A percentile compares a stretch with the other conserved stretches of the same genome.
Conservation (phyloP, 495 filamentous ascomycete species). For the Penicillium coffeae region DNA sequence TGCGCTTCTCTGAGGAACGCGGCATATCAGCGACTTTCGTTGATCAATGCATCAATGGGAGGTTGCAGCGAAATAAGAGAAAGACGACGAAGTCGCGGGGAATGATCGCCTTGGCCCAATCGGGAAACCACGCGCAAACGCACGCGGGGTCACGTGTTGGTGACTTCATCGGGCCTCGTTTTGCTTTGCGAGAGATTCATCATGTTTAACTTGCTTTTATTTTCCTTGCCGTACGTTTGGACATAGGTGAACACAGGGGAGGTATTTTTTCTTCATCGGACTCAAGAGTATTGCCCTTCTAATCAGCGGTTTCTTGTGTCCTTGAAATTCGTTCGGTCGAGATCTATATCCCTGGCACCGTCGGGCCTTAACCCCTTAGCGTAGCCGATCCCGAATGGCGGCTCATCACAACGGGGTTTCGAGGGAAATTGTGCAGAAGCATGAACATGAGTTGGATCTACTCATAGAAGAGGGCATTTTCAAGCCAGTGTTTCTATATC, state of each 20-base stretch:
- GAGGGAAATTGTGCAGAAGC: slow-evolving; percentile 14
- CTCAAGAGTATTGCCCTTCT: too few species aligned
- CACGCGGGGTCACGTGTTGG: slow-evolving; percentile 16
- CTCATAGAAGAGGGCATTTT: slow-evolving; percentile 28
- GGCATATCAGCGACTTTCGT: slow-evolving; percentile 6
- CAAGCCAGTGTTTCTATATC: slow-evolving; percentile 39
- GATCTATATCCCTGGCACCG: not conserved
- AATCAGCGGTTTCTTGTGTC: too few species aligned
- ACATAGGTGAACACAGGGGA: too few species aligned
- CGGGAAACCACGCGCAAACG: not conserved
- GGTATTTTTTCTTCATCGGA: too few species aligned
- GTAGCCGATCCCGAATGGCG: slow-evolving; percentile 28
- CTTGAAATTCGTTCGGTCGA: not conserved
- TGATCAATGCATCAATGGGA: too few species aligned
- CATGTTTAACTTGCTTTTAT: not conserved
- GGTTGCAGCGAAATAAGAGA: not conserved
- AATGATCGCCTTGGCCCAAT: slow-evolving; percentile 14
- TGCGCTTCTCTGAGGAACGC: slow-evolving; percentile 15
- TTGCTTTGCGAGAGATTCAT: not conserved
- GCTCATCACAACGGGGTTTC: slow-evolving; percentile 18
- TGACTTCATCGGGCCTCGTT: not conserved
- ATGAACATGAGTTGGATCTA: slow-evolving; percentile 18
- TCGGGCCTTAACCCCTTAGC: not conserved
- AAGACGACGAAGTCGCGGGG: too few species aligned
- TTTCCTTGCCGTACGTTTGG: not conserved